Conservation (phyloP, 1,284 basidiomycete species). For the Vanrija sp. region DNA sequence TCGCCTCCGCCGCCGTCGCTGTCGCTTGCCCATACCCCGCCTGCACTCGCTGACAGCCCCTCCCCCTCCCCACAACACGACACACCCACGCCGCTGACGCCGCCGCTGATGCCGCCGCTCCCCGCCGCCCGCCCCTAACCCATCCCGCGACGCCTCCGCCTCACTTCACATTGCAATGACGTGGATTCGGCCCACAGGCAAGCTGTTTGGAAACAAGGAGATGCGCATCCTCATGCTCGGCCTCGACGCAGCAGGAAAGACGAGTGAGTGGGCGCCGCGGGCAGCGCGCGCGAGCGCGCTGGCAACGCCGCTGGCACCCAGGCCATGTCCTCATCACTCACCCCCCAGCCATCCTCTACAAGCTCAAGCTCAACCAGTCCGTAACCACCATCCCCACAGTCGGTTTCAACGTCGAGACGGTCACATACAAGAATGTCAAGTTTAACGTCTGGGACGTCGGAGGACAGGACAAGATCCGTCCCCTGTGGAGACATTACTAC, state of each 20-base stretch:
- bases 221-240: slow-evolving; percentile 71
- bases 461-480: slow-evolving; percentile 97
- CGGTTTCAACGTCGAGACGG: slow-evolving; percentile 99
- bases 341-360: slow-evolving; percentile 87
- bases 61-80: neutral
- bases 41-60: neutral
- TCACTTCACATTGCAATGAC: neutral
- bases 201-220: slow-evolving; percentile 62
- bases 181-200: slow-evolving; percentile 34
- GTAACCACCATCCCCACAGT: slow-evolving; percentile 95
- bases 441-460: slow-evolving; percentile 99
- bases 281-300: no score
- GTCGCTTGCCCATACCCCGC: no score
- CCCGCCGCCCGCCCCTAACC: no score
- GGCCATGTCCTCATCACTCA: neutral
- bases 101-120: no score
- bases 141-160: neutral
- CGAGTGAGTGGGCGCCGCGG: slow-evolving; percentile 56
- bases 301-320: neutral
- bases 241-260: slow-evolving; percentile 93
- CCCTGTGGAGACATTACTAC: slow-evolving; percentile 97
- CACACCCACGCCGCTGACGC: slow-evolving; percentile 2
- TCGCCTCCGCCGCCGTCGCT: no score
- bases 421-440: slow-evolving; percentile 99
- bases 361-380: slow-evolving; percentile 97